Conservation (phyloP, 75 land plant species). For the Selaginella moellendorffii region DNA sequence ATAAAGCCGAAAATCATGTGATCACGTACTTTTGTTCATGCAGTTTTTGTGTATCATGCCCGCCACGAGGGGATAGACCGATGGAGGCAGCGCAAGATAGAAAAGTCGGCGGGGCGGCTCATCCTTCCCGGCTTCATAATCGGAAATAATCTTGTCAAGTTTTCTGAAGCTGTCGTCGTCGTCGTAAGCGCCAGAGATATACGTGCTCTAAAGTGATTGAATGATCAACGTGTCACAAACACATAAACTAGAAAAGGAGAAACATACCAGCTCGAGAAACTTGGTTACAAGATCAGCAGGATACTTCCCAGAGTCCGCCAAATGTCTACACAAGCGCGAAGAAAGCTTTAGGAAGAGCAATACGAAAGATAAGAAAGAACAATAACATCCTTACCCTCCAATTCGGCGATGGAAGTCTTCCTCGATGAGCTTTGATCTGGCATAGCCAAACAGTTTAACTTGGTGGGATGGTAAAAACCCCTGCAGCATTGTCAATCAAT, state of each 20-base stretch:
- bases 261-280: slow-evolving; percentile 60
- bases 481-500: slow-evolving; percentile 23
- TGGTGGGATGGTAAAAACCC: slow-evolving; percentile 62
- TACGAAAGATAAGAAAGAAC: too few species aligned
- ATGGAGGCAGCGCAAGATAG: slow-evolving; percentile 93
- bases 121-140: slow-evolving; percentile 46
- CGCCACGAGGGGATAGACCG: slow-evolving; percentile 82
- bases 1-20: not conserved
- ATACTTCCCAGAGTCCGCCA: slow-evolving; percentile 20
- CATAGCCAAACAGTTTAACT: slow-evolving; percentile 90
- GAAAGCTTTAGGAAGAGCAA: too few species aligned
- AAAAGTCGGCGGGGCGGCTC: slow-evolving; percentile 64
- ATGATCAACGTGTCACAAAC: not conserved
- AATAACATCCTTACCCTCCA: slow-evolving; percentile 51
- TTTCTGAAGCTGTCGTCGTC: slow-evolving; percentile 44
- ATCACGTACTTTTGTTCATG: slow-evolving; percentile 55
- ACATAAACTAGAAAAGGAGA: not conserved
- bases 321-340: not conserved
- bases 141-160: slow-evolving; percentile 44
- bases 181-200: slow-evolving; percentile 78
- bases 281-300: slow-evolving; percentile 32
- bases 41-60: slow-evolving; percentile 57
- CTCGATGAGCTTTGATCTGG: slow-evolving; percentile 64
- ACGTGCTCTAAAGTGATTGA: slow-evolving; percentile 49
- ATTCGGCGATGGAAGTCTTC: slow-evolving; percentile 57